Evolutionary conservation across 2,329 filamentous ascomycete species (phyloP).

Genomic region (Cladorrhinum sp.): DNA sequence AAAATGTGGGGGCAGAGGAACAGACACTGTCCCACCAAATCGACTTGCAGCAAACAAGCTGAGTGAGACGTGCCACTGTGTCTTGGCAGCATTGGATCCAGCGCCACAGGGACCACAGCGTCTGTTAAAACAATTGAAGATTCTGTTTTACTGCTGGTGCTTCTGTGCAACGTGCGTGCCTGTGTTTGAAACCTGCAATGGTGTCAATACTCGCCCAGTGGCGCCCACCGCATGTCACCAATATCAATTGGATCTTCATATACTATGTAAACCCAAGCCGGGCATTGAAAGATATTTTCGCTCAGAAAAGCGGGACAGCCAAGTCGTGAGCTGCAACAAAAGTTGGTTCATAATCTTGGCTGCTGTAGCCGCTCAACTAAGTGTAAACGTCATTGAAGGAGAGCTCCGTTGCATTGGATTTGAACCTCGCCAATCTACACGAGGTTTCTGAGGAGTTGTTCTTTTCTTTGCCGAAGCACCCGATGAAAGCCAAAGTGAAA

Average conservation of each 20-base stretch:
- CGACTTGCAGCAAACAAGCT: slow-evolving; percentile 3
- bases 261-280: background rate
- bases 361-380: background rate
- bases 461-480: background rate
- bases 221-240: background rate
- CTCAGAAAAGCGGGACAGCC: background rate
- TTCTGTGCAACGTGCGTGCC: background rate
- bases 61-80: slow-evolving; percentile 3
- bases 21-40: slow-evolving; percentile 4
- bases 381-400: background rate
- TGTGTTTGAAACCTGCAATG: background rate
- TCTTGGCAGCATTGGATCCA: slow-evolving; percentile 2
- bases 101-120: slow-evolving; percentile 6
- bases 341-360: background rate
- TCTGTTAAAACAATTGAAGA: background rate
- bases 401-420: background rate
- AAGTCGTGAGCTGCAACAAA: background rate
- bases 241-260: background rate
- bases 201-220: no score
- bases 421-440: background rate
- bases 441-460: background rate
- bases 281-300: background rate
- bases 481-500: background rate
- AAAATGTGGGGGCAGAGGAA: background rate
- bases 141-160: slow-evolving; percentile 4